Base-by-base conservation (phyloP, 345 rosid species). In the Triadica sebifera region DNA sequence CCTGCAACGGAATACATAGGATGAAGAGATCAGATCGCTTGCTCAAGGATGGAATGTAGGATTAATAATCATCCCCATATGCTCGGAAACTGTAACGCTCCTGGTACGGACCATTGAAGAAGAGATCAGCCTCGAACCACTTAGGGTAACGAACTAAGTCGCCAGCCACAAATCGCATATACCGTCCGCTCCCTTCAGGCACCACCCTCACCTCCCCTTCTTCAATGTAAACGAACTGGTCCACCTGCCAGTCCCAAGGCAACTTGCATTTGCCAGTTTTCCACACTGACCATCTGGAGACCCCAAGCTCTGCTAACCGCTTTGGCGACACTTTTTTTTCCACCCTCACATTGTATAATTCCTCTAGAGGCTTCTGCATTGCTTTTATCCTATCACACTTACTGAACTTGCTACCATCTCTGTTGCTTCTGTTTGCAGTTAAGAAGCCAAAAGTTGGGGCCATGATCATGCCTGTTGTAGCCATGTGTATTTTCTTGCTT, bases 191-290 rank as follows among this genome's bases (percentile, higher is more conserved):
- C 46, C 97, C 98, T 81, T 92, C 91, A 0, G 98, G 98, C 19
- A 91, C 98, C 11, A 94, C 98, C 51, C 94, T 89, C 59, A 92
- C 98, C 76, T 94, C 98, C 8, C 98, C 98, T 87, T 94, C 97
- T 85, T 94, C 97, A 1, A 94, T 86, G 80, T 92, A 94, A 70
- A 94, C 98, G 76, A 92, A 69, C 87, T 92, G 98, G 75, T 94
- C 98, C 60, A 86, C 97, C 72, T 92, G 98, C 98, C 98, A 94
- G 75, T 92, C 98, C 94, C 97, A 90, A 0, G 98, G 91, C 72
- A 94, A 58, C 74, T 84, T 87, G 82, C 92, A 89, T 47, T 90
- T 89, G 22, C 92, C 94, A 0, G 97, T 94, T 85, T 90, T 92
- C 98, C 97, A 89, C 65, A 79, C 76, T 3, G 98, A 90, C 97